Conservation (phyloP, 352 stramenopile species). For the Phytophthora palmivora region DNA sequence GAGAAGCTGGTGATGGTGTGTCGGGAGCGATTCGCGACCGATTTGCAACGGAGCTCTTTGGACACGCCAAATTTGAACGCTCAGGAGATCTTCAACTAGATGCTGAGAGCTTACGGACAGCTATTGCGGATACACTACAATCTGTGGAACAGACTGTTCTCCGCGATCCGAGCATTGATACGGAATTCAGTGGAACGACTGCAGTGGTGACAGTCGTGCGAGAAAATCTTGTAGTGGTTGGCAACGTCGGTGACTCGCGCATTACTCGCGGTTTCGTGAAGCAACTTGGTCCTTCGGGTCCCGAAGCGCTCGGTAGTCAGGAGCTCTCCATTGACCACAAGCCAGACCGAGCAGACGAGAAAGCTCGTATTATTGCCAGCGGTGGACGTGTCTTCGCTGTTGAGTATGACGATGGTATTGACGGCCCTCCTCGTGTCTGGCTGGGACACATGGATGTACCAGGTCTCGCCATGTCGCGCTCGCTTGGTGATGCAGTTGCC, state of each 20-base stretch:
- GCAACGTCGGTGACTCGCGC: conserved; percentile 98
- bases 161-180: conserved; percentile 93
- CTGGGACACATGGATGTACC: conserved; percentile 98
- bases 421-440: conserved; percentile 98
- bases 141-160: conserved; percentile 86
- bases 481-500: conserved; percentile 96
- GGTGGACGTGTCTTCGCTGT: conserved; percentile 98
- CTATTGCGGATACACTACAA: conserved; percentile 61
- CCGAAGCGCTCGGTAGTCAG: conserved; percentile 49
- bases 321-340: conserved; percentile 98
- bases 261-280: conserved; percentile 90
- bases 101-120: conserved; percentile 56
- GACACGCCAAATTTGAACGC: conserved; percentile 81
- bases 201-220: conserved; percentile 78
- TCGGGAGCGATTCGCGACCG: conserved; percentile 91
- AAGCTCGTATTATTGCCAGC: conserved; percentile 93
- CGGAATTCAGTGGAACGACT: conserved; percentile 92
- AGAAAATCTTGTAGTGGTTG: conserved; percentile 90
- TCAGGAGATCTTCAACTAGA: conserved; percentile 67
- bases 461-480: conserved; percentile 97
- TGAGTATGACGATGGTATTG: conserved; percentile 98
- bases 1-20: conserved; percentile 95
- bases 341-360: conserved; percentile 95
- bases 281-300: conserved; percentile 20
- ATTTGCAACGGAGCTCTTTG: conserved; percentile 92